phyloP scores from a whole-genome alignment of 805 yeast genomes.

The Yamadazyma kitorensis region DNA sequence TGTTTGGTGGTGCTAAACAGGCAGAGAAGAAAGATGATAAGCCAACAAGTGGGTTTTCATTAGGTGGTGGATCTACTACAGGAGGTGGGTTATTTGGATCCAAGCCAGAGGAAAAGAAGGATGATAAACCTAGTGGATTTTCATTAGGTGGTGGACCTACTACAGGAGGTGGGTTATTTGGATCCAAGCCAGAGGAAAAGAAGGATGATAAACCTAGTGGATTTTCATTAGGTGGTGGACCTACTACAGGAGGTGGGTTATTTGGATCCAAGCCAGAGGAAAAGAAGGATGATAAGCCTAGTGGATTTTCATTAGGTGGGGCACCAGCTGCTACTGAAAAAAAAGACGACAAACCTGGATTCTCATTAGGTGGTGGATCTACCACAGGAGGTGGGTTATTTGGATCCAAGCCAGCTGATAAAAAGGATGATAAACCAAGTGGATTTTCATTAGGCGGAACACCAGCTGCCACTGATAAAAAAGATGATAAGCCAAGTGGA shows the following conservation, averaged over 20 bases:
- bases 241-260: slow-evolving; percentile 6
- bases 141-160: slow-evolving; percentile 16
- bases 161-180: slow-evolving; percentile 14
- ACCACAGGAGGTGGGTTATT: slow-evolving; percentile 14
- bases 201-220: slow-evolving; percentile 6
- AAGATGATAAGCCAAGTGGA: slow-evolving; percentile 16
- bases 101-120: slow-evolving; percentile 14
- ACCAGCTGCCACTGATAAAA: slow-evolving; percentile 9
- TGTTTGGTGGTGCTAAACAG: slow-evolving; percentile 18
- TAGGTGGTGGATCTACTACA: slow-evolving; percentile 17
- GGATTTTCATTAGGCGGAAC: slow-evolving; percentile 17
- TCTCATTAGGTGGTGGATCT: slow-evolving; percentile 21
- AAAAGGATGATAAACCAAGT: slow-evolving; percentile 13
- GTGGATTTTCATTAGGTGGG: slow-evolving; percentile 20
- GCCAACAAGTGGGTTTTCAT: slow-evolving; percentile 16
- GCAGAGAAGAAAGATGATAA: slow-evolving; percentile 19
- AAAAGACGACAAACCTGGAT: slow-evolving; percentile 15
- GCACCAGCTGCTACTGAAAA: slow-evolving; percentile 13
- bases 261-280: slow-evolving; percentile 19
- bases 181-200: slow-evolving; percentile 16
- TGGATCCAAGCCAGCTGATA: slow-evolving; percentile 15
- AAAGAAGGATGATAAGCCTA: slow-evolving; percentile 15
- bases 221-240: slow-evolving; percentile 10
- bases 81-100: slow-evolving; percentile 17
- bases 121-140: slow-evolving; percentile 6